Evolutionary conservation across 2,329 filamentous ascomycete species (phyloP).

Genomic region (Cercospora sp.): DNA sequence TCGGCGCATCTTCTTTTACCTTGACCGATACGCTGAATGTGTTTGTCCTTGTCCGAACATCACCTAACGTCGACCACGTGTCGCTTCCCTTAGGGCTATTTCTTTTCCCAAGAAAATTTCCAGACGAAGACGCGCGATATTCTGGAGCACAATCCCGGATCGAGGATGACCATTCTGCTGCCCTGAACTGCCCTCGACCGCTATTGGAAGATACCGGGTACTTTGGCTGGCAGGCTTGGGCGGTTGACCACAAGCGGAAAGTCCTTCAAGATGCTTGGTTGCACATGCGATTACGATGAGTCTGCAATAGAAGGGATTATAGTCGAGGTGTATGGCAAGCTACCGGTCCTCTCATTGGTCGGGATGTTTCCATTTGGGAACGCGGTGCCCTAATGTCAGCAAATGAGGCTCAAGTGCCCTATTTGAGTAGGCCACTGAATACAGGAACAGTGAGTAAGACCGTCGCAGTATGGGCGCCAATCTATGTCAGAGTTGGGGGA

Average conservation of each 20-base stretch:
- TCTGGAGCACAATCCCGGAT: too few relatives aligned
- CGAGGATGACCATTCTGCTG: too few relatives aligned
- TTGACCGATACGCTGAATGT: neutral
- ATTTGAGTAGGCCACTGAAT: neutral
- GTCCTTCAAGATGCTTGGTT: too few relatives aligned
- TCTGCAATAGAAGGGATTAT: neutral
- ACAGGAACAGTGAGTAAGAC: neutral
- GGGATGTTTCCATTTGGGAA: neutral
- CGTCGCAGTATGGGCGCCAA: neutral
- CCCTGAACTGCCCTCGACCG: too few relatives aligned
- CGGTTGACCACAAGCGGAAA: too few relatives aligned
- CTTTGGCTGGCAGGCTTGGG: too few relatives aligned
- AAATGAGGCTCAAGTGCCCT: neutral
- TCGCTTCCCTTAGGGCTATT: too few relatives aligned
- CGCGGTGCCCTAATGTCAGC: neutral
- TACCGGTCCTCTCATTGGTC: neutral
- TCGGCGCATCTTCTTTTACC: neutral
- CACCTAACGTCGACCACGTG: too few relatives aligned
- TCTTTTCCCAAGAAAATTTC: too few relatives aligned
- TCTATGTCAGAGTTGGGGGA: neutral
- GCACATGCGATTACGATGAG: neutral
- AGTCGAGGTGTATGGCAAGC: neutral
- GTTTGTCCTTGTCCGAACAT: too few relatives aligned
- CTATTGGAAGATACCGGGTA: too few relatives aligned
- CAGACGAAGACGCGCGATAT: too few relatives aligned